Base-by-base conservation (phyloP, 305 asterid species). In the Salvia sclarea region DNA sequence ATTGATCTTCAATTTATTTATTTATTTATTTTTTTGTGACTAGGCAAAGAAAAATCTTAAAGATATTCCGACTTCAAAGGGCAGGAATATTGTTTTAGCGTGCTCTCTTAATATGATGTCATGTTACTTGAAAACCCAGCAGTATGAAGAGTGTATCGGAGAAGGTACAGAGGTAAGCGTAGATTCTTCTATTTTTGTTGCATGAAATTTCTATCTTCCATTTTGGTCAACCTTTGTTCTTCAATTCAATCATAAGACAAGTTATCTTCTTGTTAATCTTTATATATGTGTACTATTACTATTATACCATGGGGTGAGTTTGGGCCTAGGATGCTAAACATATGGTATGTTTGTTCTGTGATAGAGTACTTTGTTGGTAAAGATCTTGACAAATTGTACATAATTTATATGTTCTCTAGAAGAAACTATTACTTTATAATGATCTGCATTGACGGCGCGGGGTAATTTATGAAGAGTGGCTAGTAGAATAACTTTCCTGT, bases 81-180 rank as follows among this genome's bases (percentile, higher is more conserved):
- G 91, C 72, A 82, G 89, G 78, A 77, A 61, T 76, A 69, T 93
- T 67, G 81, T 85, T 41, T 76, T 82, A 74, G 88, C 86, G 8
- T 93, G 98, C 80, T 90, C 98, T 58, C 92, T 90, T 77, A 93
- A 93, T 74, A 79, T 87, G 88, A 93, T 91, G 98, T 93, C 98
- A 8, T 93, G 97, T 81, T 91, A 80, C 89, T 79, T 91, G 81
- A 91, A 86, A 83, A 91, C 96, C 68, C 75, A 80, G 48, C 93
- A 87, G 77, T 87, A 81, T 52, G 86, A 87, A 3, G 90, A 93
- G 77, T 93, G 97, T 76, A 60, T 91, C 52, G 47, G 31, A 64
- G 98, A 93, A 84, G 98, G 96, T 70, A 79, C 96, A 12, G 98
- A 93, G 98, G 98, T 90, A 83, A 69, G 70, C 48, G 59, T 33